Percentiles rank a stretch among this genome's conserved stretches.
Conservation (phyloP, 352 stramenopile species). For the Globisporangium parvum region DNA sequence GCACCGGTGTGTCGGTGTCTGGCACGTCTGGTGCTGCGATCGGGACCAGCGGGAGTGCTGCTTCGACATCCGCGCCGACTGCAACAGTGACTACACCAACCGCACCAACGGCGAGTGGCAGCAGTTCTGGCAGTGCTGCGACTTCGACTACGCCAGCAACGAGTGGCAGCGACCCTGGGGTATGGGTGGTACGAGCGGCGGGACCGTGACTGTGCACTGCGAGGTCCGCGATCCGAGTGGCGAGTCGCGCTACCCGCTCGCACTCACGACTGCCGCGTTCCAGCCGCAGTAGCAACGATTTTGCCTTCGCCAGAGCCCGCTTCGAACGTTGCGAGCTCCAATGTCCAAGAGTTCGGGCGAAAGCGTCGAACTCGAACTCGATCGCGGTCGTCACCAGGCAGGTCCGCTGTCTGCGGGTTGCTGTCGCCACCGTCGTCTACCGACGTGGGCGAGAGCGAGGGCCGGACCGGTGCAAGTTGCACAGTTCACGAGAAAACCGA, state of each 20-base stretch:
- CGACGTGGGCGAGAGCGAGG: no score
- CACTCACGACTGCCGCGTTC: constrained; percentile 16
- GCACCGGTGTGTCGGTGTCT: not conserved
- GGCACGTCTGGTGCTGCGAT: no score
- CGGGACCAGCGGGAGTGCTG: not conserved
- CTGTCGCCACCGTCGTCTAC: no score
- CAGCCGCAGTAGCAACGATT: constrained; percentile 1
- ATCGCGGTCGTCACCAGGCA: not conserved
- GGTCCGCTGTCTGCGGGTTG: not conserved
- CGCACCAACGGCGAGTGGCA: not conserved
- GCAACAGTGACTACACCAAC: not conserved
- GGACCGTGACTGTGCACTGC: constrained; percentile 15
- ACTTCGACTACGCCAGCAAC: not conserved
- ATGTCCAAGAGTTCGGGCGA: no score
- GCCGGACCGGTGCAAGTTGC: no score
- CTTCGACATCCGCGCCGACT: not conserved
- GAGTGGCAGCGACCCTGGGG: not conserved
- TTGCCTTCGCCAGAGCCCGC: not conserved
- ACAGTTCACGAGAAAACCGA: no score
- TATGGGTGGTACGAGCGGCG: not conserved
- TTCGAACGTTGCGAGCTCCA: not conserved
- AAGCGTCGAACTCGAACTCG: no score
- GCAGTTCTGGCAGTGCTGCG: not conserved
- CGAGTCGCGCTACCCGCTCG: constrained; percentile 22
- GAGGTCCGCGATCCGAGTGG: constrained; percentile 21